A percentile compares a stretch with the other conserved stretches of the same genome.
These are phyloP conservation scores for Leucaena leucocephala DNA, from an alignment of 306 rosid species.

Conservation along the genomic window DNA sequence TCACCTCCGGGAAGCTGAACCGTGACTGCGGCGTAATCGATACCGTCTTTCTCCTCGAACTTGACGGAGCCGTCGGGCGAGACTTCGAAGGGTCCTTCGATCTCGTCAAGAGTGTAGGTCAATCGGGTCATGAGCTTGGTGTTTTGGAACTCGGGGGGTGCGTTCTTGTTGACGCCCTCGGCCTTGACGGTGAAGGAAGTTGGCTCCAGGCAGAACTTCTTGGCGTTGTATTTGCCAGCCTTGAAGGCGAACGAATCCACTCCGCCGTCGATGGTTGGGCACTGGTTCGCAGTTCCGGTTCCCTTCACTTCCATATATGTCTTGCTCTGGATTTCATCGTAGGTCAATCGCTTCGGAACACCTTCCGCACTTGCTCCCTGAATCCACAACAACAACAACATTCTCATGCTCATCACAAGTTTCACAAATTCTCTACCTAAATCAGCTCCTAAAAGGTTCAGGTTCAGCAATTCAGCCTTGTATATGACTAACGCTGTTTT, in stretches of 20 bases:
- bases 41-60: conserved; percentile 73
- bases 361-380: conserved; percentile 98
- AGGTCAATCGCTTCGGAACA: conserved; percentile 80
- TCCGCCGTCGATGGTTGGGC: conserved; percentile 93
- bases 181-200: conserved; percentile 97
- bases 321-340: conserved; percentile 92
- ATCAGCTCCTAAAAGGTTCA: neutral
- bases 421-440: neutral
- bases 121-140: conserved; percentile 98
- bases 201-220: conserved; percentile 86
- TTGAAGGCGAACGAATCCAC: conserved; percentile 73
- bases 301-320: conserved; percentile 94
- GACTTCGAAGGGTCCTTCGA: conserved; percentile 93
- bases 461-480: neutral
- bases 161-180: conserved; percentile 79
- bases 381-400: neutral
- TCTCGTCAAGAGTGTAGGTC: conserved; percentile 95
- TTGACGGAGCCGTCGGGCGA: conserved; percentile 57
- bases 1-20: conserved; percentile 86
- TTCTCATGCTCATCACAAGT: neutral
- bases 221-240: conserved; percentile 80
- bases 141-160: conserved; percentile 84
- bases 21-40: conserved; percentile 73
- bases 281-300: conserved; percentile 92
- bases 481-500: neutral